Percentiles rank a stretch among this genome's conserved stretches.
These are phyloP conservation scores for Dovyalis caffra DNA, from an alignment of 345 rosid species.

Conservation along the genomic window DNA sequence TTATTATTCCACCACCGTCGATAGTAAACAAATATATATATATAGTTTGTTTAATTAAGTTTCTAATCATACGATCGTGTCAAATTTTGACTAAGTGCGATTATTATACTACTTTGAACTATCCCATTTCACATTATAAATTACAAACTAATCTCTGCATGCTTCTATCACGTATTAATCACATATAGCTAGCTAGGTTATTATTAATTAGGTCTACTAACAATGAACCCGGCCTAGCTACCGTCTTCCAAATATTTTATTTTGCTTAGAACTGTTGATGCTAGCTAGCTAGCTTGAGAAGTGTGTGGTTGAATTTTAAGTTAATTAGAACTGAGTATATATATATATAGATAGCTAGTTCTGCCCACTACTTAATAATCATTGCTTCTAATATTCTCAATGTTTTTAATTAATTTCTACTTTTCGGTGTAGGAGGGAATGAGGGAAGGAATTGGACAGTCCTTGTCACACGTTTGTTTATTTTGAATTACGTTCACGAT, in stretches of 20 bases:
- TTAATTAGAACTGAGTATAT: too few species aligned
- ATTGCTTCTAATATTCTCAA: background rate
- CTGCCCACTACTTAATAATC: background rate
- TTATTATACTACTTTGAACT: slow-evolving; percentile 12
- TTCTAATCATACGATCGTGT: slow-evolving; percentile 38
- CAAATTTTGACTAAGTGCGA: slow-evolving; percentile 25
- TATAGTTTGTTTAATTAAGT: slow-evolving; percentile 1
- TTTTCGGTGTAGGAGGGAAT: background rate
- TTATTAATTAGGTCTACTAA: slow-evolving; percentile 22
- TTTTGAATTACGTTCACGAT: background rate
- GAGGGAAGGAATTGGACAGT: background rate
- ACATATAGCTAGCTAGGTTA: slow-evolving; percentile 9
- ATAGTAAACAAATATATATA: slow-evolving; percentile 3
- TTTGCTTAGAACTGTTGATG: background rate
- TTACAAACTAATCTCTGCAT: slow-evolving; percentile 17
- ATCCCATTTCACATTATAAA: background rate
- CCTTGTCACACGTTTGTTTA: background rate
- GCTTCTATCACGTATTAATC: slow-evolving; percentile 34
- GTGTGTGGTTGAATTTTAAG: background rate
- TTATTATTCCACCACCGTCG: slow-evolving; percentile 33
- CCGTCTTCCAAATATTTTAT: background rate
- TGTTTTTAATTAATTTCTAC: background rate
- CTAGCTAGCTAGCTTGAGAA: too few species aligned
- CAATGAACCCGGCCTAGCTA: background rate
- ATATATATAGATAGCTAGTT: too few species aligned